Evolutionary conservation across 768 basidiomycete genomes (phyloP), one percentile per base, ranked within the genome.

Genomic region (Xerocomus spinulosus): DNA sequence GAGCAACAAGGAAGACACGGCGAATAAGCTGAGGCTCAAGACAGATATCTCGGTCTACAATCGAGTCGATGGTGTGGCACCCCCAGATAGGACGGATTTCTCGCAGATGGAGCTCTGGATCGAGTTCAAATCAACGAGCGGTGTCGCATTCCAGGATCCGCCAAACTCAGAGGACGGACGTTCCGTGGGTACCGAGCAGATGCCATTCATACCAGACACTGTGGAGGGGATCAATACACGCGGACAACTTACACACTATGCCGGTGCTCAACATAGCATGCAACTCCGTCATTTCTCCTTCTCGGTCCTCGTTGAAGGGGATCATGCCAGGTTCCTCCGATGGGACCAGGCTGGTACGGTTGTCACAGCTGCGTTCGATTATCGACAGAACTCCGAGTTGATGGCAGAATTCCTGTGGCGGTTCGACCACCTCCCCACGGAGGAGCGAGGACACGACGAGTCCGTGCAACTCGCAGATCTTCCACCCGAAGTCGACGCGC

Each of bases 361-460:
- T 17, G 46, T 47, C 5, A 47, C 38, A 3, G 46, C 46, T 17
- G 46, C 38, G 9, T 47, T 40, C 29, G 25, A 46, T n/a, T 32
- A 30, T 17, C 29, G 46, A 5, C 3, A 32, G 26, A 24, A 23
- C 3, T 38, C 46, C 4, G n/a, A 33, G 23, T 4, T 40, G 1
- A 17, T 46, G 37, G 46, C 46, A 3, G 26, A 36, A 1, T 46
- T 46, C 18, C 20, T 46, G 18, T 46, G 46, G 46, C 30, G 30
- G 5, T 48, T 48, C 8, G 18, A 25, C 13, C 46, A 48, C 25
- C 17, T 41, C 12, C 28, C 39, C 20, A 13, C 6, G 0, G 14
- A 10, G 17, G 20, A 47, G 7, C 38, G 38, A 9, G 46, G 46
- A 8, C 38, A 47, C 29, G 39, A 48, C 12, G n/a, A 12, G 4